These are phyloP conservation scores for Cinchona pubescens DNA, from an alignment of 257 asterid species.

Conservation along the genomic window DNA sequence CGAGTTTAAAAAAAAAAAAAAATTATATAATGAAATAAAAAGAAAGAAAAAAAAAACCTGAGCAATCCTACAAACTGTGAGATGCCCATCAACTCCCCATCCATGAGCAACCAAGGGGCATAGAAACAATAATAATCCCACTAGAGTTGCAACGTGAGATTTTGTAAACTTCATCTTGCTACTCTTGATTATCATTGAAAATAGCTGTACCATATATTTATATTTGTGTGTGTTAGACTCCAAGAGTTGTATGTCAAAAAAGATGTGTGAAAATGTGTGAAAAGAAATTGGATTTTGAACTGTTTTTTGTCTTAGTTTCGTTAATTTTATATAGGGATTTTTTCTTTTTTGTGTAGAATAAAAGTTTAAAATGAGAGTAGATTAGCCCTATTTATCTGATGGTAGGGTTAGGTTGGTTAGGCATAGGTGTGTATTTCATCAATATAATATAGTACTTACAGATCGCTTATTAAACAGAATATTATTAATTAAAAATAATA, in stretches of 20 bases:
- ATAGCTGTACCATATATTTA: not conserved
- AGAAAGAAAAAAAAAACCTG: conserved; percentile 42
- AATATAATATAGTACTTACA: too few species aligned
- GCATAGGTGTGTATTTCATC: too few species aligned
- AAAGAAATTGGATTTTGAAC: not conserved
- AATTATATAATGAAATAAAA: not conserved
- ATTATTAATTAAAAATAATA: too few species aligned
- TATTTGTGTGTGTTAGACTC: not conserved
- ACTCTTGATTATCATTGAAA: not conserved
- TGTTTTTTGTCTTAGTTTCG: not conserved
- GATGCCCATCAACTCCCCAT: conserved; percentile 91
- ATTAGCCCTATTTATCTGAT: too few species aligned
- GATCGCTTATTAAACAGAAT: too few species aligned
- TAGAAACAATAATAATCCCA: conserved; percentile 28
- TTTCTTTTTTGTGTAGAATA: too few species aligned
- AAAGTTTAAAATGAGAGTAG: too few species aligned
- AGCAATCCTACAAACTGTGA: conserved; percentile 64
- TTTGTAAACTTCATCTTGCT: conserved; percentile 32
- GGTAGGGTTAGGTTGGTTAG: too few species aligned
- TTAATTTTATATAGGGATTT: not conserved
- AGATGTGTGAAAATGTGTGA: conserved; percentile 1
- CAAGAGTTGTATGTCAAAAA: not conserved
- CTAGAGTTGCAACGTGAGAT: conserved; percentile 23
- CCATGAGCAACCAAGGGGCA: conserved; percentile 43
- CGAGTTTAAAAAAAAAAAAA: not conserved